These are phyloP conservation scores for Zymoseptoria tritici DNA, from an alignment of 2,329 filamentous ascomycete genomes.

Conservation along the genomic window DNA sequence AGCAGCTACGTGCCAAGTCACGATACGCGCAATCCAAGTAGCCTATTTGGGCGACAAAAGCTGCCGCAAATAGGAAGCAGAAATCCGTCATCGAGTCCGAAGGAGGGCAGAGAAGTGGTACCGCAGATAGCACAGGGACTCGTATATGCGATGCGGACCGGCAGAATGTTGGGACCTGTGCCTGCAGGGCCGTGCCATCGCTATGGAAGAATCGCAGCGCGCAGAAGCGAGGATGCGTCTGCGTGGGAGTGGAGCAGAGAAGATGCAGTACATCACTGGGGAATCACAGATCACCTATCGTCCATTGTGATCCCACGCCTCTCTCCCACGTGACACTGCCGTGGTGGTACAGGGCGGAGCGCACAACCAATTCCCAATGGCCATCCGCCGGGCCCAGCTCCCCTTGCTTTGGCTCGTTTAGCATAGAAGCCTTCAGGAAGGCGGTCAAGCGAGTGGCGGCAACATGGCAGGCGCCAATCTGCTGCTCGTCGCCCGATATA, in stretches of 20 bases:
- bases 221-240: neutral
- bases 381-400: slow-evolving; percentile 13
- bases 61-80: slow-evolving; percentile 6
- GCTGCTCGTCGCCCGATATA: neutral
- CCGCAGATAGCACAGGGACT: neutral
- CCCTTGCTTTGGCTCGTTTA: slow-evolving; percentile 15
- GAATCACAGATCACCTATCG: neutral
- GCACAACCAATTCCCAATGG: neutral
- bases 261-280: neutral
- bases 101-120: slow-evolving; percentile 9
- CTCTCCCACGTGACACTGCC: slow-evolving; percentile 22
- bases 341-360: slow-evolving; percentile 5
- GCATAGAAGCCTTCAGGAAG: slow-evolving; percentile 11
- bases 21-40: slow-evolving; percentile 36
- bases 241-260: neutral
- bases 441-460: slow-evolving; percentile 16
- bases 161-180: neutral
- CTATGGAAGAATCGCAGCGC: neutral
- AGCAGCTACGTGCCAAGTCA: slow-evolving; percentile 41
- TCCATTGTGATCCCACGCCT: neutral
- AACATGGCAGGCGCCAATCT: slow-evolving; percentile 19
- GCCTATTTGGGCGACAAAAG: slow-evolving; percentile 21
- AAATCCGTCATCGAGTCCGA: neutral
- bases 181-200: neutral
- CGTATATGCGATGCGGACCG: neutral